Conservation (phyloP, 2,329 filamentous ascomycete genomes). For the Aspergillus piperis region DNA sequence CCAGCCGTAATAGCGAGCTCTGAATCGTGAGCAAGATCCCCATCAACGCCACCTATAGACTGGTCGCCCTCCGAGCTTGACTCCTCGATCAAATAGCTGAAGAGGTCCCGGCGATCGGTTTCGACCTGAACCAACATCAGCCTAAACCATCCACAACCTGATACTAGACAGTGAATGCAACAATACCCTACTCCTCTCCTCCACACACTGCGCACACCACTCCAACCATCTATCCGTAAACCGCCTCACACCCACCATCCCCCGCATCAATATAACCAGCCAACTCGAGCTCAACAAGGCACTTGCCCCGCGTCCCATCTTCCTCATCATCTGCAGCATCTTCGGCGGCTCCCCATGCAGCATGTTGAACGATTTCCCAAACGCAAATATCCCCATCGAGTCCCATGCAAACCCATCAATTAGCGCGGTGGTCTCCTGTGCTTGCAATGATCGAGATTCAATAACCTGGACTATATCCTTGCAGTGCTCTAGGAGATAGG, state of each 20-base stretch:
- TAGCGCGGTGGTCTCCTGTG: slow-evolving; percentile 6
- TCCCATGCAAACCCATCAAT: slow-evolving; percentile 9
- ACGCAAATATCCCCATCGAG: slow-evolving; percentile 13
- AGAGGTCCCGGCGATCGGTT: slow-evolving; percentile 3
- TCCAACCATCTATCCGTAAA: slow-evolving; percentile 1
- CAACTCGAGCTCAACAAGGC: slow-evolving; percentile 4
- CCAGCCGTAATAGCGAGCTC: slow-evolving; percentile 13
- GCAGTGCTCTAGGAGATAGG: slow-evolving; percentile 13
- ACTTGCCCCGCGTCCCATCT: background rate
- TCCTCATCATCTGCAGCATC: slow-evolving; percentile 1
- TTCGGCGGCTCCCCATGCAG: slow-evolving; percentile 1
- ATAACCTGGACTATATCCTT: slow-evolving; percentile 1
- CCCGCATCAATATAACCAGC: slow-evolving; percentile 6
- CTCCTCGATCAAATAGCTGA: slow-evolving; percentile 15
- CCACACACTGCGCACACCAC: slow-evolving; percentile 7
- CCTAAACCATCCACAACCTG: background rate
- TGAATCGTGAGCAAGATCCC: slow-evolving; percentile 10
- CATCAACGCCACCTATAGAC: background rate
- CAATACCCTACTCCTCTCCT: slow-evolving; percentile 10
- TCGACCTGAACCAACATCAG: background rate
- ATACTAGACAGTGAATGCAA: background rate
- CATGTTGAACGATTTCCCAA: slow-evolving; percentile 13
- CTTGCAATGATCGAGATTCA: background rate
- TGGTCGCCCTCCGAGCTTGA: background rate
- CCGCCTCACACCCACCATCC: background rate